Base-by-base conservation (phyloP, 1,284 basidiomycete species). In the Cryptococcus floricola region DNA sequence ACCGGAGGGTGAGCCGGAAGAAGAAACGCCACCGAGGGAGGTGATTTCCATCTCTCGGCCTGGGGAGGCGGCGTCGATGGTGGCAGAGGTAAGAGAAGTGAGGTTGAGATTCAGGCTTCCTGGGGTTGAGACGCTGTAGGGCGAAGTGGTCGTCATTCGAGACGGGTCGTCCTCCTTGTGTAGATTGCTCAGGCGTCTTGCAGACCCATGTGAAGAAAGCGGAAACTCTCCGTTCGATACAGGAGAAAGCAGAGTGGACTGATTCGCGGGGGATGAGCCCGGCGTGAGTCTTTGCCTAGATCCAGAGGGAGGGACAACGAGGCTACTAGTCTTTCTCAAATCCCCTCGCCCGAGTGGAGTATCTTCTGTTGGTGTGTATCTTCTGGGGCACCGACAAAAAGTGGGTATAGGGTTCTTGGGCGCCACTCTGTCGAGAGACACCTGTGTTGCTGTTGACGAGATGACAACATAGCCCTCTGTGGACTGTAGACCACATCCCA, bases 171-270 rank as follows among this genome's bases (percentile, higher is more conserved):
- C 63, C 10, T 64, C 66, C 23, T 57, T 59, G 50, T 68, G 60
- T 8, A 66, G 46, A 14, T 67, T 64, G 13, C 65, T 68, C 12
- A 69, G 57, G 28, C 68, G 59, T 3, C 70, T 61, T 9, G 64
- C 60, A 3, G 70, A 69, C 19, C 72, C 71, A 48, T 73, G 72
- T 1, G 65, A 67, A 0, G 70, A 73, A 3, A 75, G 50, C 0
- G 72, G 71, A 57, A 73, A 74, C 27, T 74, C 72, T 34, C 65
- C 66, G 50, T 69, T 66, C 2, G 63, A 64, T 3, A 62, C 56
- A 5, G 67, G 67, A 7, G 67, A 57, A 2, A 69, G 48, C 10
- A 69, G 54, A 8, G 58, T 56, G 7, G 66, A 63, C 7, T 68
- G 65, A 38, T 54, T 60, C 23, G 53, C 47, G 16, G 68, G 68